phyloP scores from a whole-genome alignment of 164 flowering plant genomes.

The Tetracentron sinense region DNA sequence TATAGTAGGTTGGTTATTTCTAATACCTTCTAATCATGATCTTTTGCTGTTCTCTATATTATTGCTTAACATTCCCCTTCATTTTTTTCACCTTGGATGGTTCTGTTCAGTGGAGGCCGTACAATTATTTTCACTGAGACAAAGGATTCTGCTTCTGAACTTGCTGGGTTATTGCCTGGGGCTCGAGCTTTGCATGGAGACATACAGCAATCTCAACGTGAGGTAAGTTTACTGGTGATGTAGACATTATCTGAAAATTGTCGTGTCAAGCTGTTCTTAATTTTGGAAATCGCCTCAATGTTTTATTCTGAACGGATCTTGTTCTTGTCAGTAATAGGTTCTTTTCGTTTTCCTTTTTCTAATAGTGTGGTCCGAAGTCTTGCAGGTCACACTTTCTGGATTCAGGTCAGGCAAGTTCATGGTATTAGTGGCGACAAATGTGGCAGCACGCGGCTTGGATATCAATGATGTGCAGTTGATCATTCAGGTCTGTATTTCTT shows the following conservation, averaged over 20 bases:
- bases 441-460: conserved; percentile 94
- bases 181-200: conserved; percentile 93
- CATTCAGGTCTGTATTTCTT: conserved; percentile 59
- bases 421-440: conserved; percentile 91
- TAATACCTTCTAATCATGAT: background rate
- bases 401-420: conserved; percentile 84
- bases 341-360: background rate
- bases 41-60: background rate
- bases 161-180: conserved; percentile 68
- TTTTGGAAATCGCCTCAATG: no score
- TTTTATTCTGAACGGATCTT: no score
- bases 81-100: background rate
- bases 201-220: conserved; percentile 83
- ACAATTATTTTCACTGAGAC: conserved; percentile 87
- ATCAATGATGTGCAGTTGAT: conserved; percentile 93
- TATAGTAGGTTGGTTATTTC: conserved; percentile 62
- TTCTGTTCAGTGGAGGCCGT: conserved; percentile 67
- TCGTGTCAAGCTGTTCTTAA: background rate
- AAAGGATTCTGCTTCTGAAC: conserved; percentile 67
- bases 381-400: conserved; percentile 81
- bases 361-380: background rate
- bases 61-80: background rate
- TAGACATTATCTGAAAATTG: background rate
- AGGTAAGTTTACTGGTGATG: conserved; percentile 41
- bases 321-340: background rate